Evolutionary conservation across 805 yeast genomes (phyloP), one percentile per base, ranked within the genome.

Genomic region (Ogataea ganodermae): DNA sequence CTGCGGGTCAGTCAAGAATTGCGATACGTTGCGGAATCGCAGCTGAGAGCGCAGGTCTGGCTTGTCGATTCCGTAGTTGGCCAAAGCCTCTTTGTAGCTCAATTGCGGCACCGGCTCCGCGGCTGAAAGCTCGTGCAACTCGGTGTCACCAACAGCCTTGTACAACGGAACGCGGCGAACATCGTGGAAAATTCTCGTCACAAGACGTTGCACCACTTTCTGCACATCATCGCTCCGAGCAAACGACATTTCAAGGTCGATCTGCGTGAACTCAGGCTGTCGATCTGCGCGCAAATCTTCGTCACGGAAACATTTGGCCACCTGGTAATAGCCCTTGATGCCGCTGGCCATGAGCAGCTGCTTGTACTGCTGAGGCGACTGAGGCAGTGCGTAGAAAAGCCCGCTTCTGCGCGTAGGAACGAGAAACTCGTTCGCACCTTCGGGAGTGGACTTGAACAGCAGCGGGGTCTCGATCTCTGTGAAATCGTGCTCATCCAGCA

Each of bases 361-460:
- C 62, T 94, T 94, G 63, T 92, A 94, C 63, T 94, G 99, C 63
- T 94, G 99, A 0, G 99, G 99, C 13, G 97, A 89, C 65, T 94
- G 99, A 0, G 98, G 97, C 23, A 94, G 72, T 0, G 99, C 97
- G 64, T 92, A 94, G 65, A 87, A 86, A 16, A 67, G 60, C 22
- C 72, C 68, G 2, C 68, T 67, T 13, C 76, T 69, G 54, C 98
- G 75, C 0, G 97, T 89, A 1, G 99, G 99, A 0, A 94, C 97
- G 40, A 94, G 67, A 63, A 92, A 94, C 67, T 94, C 99, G 31
- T 96, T 75, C 1, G 99, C 99, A 13, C 99, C 99, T 66, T 94
- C 99, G 0, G 99, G 99, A 0, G 99, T 94, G 1, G 96, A 87
- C 61, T 94, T 91, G 74, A 94, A 94, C 23, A 94, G 69, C 6